Evolutionary conservation across 768 basidiomycete genomes (phyloP).

Genomic region (Sutorius australiensis): DNA sequence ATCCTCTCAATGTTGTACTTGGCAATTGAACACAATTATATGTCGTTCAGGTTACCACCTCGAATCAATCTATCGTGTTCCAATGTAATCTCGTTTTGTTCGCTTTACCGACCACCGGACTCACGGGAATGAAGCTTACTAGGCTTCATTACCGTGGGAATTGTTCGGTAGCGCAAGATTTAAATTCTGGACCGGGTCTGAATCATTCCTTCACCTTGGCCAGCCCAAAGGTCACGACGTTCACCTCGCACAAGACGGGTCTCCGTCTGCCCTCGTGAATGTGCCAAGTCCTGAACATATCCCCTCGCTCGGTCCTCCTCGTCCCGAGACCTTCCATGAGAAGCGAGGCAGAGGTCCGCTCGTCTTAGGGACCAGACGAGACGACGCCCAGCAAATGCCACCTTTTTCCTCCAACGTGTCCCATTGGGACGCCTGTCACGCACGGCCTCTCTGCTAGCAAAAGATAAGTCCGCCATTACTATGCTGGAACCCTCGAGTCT

Average conservation of each 20-base stretch:
- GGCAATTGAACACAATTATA: not conserved
- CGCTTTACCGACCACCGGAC: not conserved
- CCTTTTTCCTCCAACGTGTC: too few relatives aligned
- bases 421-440: slow-evolving; percentile 7
- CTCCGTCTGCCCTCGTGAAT: slow-evolving; percentile 47
- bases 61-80: not conserved
- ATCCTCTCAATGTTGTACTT: too few relatives aligned
- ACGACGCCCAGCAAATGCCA: too few relatives aligned
- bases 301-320: slow-evolving; percentile 46
- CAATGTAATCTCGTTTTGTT: not conserved
- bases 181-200: not conserved
- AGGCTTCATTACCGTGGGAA: not conserved
- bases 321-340: slow-evolving; percentile 35
- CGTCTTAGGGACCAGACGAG: slow-evolving; percentile 49
- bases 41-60: too few relatives aligned
- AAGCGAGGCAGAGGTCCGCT: slow-evolving; percentile 34
- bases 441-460: not conserved
- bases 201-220: not conserved
- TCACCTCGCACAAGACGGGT: slow-evolving; percentile 49
- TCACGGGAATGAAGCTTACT: too few relatives aligned
- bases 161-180: not conserved
- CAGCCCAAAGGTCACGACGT: slow-evolving; percentile 62
- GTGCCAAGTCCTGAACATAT: slow-evolving; percentile 75
- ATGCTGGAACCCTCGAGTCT: not conserved
- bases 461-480: not conserved